Base-by-base conservation (phyloP, 2,329 filamentous ascomycete genomes). In the Pyricularia pennisetigena region DNA sequence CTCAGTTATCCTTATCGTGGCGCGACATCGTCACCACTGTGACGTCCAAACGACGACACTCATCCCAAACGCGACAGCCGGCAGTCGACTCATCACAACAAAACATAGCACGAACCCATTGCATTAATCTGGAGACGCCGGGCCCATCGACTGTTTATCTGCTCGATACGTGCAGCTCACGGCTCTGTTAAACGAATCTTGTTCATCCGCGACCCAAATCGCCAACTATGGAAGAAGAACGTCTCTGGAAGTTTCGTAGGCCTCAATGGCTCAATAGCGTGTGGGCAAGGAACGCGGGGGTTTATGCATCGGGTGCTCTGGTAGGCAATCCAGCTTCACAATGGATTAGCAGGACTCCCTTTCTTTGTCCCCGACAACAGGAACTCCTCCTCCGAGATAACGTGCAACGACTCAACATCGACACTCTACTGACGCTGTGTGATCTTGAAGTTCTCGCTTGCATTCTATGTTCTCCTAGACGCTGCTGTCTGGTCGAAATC, bases 401-500 rank as follows among this genome's bases (percentile, higher is more conserved):
- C 24, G 16, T 29, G 29, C 62, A 64, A n/a, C 24, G 66, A 67
- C 70, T 70, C 49, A 7, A 24, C 16, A 59, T 29, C 1, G 65
- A n/a, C 20, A 16, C 29, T 64, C 20, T 62, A n/a, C 54, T 29
- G 57, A 29, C 28, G 59, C 67, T 32, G 4, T 24, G 26, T 28
- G 41, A 8, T 12, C 7, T 23, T 7, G 68, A 73, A 89, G 87
- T 90, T 88, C 82, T 88, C 87, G 65, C 79, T 90, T 75, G 87
- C 87, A 70, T 90, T 90, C 79, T 90, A 89, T 81, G 81, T 86
- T 75, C 84, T 90, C 78, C 85, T 90, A 77, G 88, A 90, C 77
- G 83, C 85, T 5, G 86, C 88, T 70, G 86, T 89, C 66, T 90
- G 86, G 86, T 89, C 87, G 72, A 85, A 88, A 74, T 86, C 84